Conservation (phyloP, 192 early-diverging fungal species). For the Backusella circina region DNA sequence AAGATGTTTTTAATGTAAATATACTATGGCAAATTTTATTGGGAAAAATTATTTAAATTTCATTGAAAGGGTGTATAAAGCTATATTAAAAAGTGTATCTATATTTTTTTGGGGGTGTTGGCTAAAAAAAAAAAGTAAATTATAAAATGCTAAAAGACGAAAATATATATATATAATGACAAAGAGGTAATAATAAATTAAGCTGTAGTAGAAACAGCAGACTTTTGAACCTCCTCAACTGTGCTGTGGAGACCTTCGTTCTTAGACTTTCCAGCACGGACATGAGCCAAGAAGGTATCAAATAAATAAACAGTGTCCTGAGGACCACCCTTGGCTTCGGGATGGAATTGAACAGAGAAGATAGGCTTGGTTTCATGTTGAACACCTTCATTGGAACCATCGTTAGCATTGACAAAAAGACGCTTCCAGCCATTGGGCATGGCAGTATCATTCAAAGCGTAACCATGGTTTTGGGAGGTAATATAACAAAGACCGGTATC, state of each 20-base stretch:
- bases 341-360: constrained; percentile 92
- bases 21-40: neutral
- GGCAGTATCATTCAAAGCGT: constrained; percentile 70
- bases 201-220: constrained; percentile 6
- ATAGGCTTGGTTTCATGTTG: constrained; percentile 70
- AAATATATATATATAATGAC: neutral
- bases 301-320: constrained; percentile 91
- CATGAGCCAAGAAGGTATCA: constrained; percentile 69
- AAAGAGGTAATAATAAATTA: neutral
- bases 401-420: constrained; percentile 94
- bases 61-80: neutral
- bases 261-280: constrained; percentile 53
- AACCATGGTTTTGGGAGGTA: constrained; percentile 96
- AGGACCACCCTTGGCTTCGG: constrained; percentile 92
- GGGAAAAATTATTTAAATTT: neutral
- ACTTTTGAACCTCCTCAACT: neutral
- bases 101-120: neutral
- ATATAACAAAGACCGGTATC: constrained; percentile 79
- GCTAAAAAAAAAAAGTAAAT: neutral
- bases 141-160: neutral
- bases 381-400: constrained; percentile 94
- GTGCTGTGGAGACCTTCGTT: neutral
- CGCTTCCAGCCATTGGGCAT: constrained; percentile 74
- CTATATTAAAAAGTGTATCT: neutral
- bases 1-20: neutral